These are phyloP conservation scores for Hypoxylon intermedium DNA, from an alignment of 495 filamentous ascomycete species.

Conservation along the genomic window DNA sequence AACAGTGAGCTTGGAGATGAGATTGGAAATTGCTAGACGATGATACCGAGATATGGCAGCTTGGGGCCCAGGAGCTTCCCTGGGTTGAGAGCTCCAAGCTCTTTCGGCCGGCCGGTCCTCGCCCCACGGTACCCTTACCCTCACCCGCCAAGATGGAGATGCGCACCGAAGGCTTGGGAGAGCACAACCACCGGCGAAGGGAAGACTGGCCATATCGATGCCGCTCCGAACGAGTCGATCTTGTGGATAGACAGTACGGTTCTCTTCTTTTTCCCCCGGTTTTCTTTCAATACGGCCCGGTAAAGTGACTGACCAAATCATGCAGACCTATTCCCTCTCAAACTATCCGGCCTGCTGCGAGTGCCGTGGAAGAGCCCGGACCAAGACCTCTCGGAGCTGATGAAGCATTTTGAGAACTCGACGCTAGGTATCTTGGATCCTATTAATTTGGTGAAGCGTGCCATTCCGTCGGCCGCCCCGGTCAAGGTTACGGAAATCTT, in stretches of 20 bases:
- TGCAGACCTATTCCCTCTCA: constrained; percentile 83
- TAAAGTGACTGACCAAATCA: constrained; percentile 8
- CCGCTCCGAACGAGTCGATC: constrained; percentile 74
- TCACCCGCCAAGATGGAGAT: constrained; percentile 15
- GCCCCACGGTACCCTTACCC: constrained; percentile 19
- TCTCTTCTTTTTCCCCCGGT: constrained; percentile 3
- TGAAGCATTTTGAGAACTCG: constrained; percentile 69
- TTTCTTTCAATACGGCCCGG: too few relatives aligned
- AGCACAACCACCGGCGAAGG: constrained; percentile 59
- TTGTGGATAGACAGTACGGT: constrained; percentile 85
- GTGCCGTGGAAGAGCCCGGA: constrained; percentile 61
- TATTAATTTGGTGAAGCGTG: constrained; percentile 64
- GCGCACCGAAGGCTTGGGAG: constrained; percentile 42
- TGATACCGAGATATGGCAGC: constrained; percentile 42
- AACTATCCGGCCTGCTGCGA: constrained; percentile 70
- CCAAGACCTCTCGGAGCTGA: constrained; percentile 62
- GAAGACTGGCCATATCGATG: constrained; percentile 77
- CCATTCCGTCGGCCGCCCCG: constrained; percentile 63
- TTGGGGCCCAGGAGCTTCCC: constrained; percentile 45
- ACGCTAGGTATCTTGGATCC: constrained; percentile 68
- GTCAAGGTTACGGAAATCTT: constrained; percentile 79
- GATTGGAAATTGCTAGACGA: constrained; percentile 12
- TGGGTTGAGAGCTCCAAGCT: constrained; percentile 33
- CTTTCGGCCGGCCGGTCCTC: constrained; percentile 21
- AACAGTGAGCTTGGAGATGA: constrained; percentile 24